Conservation (phyloP, 768 basidiomycete genomes). For the Lyophyllum shimeji region DNA sequence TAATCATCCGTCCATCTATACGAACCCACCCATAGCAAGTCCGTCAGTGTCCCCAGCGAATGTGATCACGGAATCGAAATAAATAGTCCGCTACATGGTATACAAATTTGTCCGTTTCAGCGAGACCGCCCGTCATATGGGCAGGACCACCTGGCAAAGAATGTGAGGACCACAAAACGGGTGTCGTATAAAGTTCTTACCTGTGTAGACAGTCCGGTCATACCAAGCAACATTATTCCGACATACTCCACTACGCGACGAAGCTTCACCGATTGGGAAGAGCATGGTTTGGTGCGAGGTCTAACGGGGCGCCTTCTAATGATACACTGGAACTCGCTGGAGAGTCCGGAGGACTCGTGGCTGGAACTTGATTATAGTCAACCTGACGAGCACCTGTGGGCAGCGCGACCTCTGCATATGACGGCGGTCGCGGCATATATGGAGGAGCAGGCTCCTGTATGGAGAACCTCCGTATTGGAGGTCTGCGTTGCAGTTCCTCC, state of each 20-base stretch:
- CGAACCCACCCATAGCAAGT: background rate
- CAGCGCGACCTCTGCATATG: constrained; percentile 30
- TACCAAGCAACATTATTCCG: background rate
- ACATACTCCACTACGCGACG: background rate
- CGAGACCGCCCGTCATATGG: background rate
- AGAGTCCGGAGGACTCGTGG: constrained; percentile 14
- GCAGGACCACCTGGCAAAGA: background rate
- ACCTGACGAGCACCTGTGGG: background rate
- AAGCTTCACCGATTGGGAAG: constrained; percentile 1
- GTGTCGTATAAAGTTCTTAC: background rate
- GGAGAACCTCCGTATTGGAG: constrained; percentile 25
- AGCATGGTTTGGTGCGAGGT: constrained; percentile 2
- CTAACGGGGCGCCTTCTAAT: background rate
- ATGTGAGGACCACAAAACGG: background rate
- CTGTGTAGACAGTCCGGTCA: background rate
- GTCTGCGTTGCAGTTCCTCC: constrained; percentile 43
- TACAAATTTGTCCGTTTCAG: background rate
- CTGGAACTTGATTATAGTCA: constrained; percentile 14
- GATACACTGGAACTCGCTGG: constrained; percentile 3
- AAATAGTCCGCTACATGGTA: background rate
- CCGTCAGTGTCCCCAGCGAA: background rate
- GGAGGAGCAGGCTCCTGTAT: constrained; percentile 49
- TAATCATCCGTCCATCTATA: background rate
- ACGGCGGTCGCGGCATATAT: constrained; percentile 50
- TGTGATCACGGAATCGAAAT: background rate